Evolutionary conservation across 768 basidiomycete genomes (phyloP).

Genomic region (Xerocomellus chrysenteron): DNA sequence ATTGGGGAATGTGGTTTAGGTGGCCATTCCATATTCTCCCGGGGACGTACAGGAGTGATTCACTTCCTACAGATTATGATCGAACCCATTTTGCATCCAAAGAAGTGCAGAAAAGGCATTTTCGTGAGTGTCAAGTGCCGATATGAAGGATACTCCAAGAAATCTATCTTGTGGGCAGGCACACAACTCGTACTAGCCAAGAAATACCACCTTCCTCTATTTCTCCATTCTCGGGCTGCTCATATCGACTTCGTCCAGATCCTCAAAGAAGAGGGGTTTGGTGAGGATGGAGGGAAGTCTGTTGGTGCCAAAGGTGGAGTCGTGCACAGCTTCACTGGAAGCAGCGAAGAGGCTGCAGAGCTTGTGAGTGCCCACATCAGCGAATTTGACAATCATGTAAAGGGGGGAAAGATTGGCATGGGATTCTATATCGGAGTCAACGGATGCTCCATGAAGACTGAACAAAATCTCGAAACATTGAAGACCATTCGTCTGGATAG

Average conservation of each 20-base stretch:
- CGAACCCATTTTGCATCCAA: conserved; percentile 61
- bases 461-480: conserved; percentile 56
- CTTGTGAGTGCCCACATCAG: conserved; percentile 46
- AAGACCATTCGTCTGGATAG: conserved; percentile 56
- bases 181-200: conserved; percentile 65
- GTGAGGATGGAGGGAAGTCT: conserved; percentile 49
- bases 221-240: conserved; percentile 79
- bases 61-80: conserved; percentile 61
- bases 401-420: conserved; percentile 55
- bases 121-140: conserved; percentile 45
- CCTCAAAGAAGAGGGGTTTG: conserved; percentile 65
- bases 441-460: conserved; percentile 76
- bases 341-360: conserved; percentile 57
- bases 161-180: conserved; percentile 26
- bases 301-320: conserved; percentile 70
- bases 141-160: neutral
- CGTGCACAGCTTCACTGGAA: conserved; percentile 82
- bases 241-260: conserved; percentile 68
- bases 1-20: conserved; percentile 82
- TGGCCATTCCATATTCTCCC: conserved; percentile 22
- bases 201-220: conserved; percentile 71
- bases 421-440: conserved; percentile 65
- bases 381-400: neutral
- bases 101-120: conserved; percentile 60
- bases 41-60: neutral